phyloP scores from a whole-genome alignment of 768 basidiomycete species.

The Holtermannia corniformis region DNA sequence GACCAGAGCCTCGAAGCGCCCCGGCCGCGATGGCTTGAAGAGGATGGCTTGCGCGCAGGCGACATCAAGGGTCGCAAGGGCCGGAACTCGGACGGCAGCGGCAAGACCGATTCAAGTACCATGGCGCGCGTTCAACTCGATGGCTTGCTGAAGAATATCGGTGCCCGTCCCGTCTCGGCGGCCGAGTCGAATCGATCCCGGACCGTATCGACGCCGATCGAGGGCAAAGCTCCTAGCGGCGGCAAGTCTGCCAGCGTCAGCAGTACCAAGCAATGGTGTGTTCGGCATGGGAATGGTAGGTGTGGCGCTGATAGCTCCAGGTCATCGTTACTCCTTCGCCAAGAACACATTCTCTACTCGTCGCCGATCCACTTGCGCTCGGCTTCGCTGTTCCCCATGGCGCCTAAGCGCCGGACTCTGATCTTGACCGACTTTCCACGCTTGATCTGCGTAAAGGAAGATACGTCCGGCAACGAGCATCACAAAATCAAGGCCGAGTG shows the following conservation, averaged over 20 bases:
- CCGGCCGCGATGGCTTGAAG: neutral
- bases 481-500: conserved; percentile 32
- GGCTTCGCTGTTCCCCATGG: conserved; percentile 18
- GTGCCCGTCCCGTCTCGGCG: neutral
- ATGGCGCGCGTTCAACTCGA: neutral
- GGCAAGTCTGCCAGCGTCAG: no score
- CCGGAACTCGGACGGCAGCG: neutral
- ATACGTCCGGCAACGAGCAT: neutral
- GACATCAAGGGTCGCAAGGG: neutral
- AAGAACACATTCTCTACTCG: conserved; percentile 28
- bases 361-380: conserved; percentile 24
- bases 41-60: neutral
- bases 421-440: conserved; percentile 35
- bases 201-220: neutral
- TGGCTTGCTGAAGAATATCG: neutral
- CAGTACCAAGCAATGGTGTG: neutral
- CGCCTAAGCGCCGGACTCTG: conserved; percentile 23
- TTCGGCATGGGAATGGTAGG: no score
- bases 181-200: neutral
- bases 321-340: conserved; percentile 23
- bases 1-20: neutral
- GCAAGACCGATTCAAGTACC: neutral
- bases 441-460: conserved; percentile 36
- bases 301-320: conserved; percentile 1
- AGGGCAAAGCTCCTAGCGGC: neutral